phyloP scores from a whole-genome alignment of 495 filamentous ascomycete species.

The Penicillium odoratum region DNA sequence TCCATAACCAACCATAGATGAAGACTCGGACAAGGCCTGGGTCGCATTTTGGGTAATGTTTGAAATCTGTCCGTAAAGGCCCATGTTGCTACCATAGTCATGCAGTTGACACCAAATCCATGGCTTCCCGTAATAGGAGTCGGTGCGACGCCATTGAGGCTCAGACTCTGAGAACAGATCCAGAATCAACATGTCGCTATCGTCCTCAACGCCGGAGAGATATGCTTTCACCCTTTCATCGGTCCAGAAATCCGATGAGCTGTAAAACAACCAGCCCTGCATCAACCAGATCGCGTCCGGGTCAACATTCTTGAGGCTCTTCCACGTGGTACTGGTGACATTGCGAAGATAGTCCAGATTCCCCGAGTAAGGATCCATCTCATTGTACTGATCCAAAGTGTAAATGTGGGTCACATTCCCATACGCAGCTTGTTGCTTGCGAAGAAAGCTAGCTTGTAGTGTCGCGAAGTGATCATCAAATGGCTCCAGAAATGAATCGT shows the following conservation, averaged over 20 bases:
- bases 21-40: conserved; percentile 38
- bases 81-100: conserved; percentile 52
- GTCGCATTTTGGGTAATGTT: conserved; percentile 51
- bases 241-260: conserved; percentile 49
- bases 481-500: conserved; percentile 53
- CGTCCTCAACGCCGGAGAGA: conserved; percentile 45
- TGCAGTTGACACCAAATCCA: conserved; percentile 56
- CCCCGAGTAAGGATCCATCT: conserved; percentile 51
- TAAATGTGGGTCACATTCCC: conserved; percentile 53
- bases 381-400: conserved; percentile 56
- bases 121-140: conserved; percentile 53
- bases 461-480: conserved; percentile 44
- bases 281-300: conserved; percentile 54
- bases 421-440: conserved; percentile 48
- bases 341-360: conserved; percentile 48
- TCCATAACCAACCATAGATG: conserved; percentile 46
- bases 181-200: conserved; percentile 51
- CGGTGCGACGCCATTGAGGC: conserved; percentile 53
- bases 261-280: conserved; percentile 57
- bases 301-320: conserved; percentile 48
- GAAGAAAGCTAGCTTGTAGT: conserved; percentile 48
- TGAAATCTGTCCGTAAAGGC: conserved; percentile 52
- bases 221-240: conserved; percentile 49
- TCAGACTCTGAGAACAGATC: conserved; percentile 52
- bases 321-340: conserved; percentile 46